Base-by-base conservation (phyloP, 805 yeast genomes). In the Komagataella pastoris region DNA sequence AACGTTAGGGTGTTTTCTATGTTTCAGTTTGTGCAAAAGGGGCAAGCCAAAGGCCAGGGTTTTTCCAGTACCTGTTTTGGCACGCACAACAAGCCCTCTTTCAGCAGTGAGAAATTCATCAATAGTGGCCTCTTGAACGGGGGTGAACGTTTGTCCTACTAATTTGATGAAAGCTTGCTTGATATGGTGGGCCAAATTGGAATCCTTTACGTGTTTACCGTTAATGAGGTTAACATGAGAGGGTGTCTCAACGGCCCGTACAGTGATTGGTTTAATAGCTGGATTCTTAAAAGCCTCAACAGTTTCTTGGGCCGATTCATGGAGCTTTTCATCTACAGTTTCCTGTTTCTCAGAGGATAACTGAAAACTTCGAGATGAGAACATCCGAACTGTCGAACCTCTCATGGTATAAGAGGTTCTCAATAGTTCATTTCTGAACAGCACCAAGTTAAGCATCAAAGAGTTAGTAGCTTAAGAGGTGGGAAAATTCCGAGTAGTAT, bases 51-150 rank as follows among this genome's bases (percentile, higher is more conserved):
- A 89, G 0, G 97, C 95, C 55, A 86, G 79, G 0, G 97, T 89
- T 65, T 89, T 89, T 61, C 97, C 97, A 2, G 97, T 89, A 64
- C 97, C 97, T 3, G 97, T 89, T 65, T 88, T 88, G 24, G 97
- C 97, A 60, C 95, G 75, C 44, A 88, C 89, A 19, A 89, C 88
- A 47, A 88, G 72, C 56, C 91, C 90, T 36, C 70, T 67, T 17
- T 72, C 64, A n/a, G 74, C 69, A 45, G 71, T 69, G 14, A 69
- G 60, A 45, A 85, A 66, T 19, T 86, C 84, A 49, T 73, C 69
- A 47, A 85, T 73, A 10, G 89, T 71, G 56, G 74, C 70, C 53
- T 77, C 75, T 63, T 86, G 95, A 24, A 85, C 91, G 3, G 81
- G 77, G 1, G 93, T 85, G 57, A 86, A 71, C 10, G 72, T 69